These are phyloP conservation scores for Penicillium paradoxum DNA, from an alignment of 495 filamentous ascomycete genomes.

Conservation along the genomic window DNA sequence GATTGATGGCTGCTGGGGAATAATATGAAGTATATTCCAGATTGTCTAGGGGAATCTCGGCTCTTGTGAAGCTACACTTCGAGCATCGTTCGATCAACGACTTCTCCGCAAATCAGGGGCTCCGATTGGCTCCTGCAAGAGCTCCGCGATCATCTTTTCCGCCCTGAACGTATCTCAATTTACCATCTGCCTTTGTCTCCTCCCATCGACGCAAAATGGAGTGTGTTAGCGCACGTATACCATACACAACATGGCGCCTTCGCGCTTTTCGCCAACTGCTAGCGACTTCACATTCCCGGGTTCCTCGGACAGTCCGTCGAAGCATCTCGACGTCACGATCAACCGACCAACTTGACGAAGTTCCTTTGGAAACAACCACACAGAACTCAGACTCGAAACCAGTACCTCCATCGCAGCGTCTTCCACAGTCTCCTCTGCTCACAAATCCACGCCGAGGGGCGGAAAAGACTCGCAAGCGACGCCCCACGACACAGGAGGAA, in stretches of 20 bases:
- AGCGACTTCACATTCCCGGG: not conserved
- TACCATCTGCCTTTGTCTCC: not conserved
- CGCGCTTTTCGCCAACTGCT: slow-evolving; percentile 27
- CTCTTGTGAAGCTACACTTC: not conserved
- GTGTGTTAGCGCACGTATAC: slow-evolving; percentile 18
- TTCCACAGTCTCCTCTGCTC: slow-evolving; percentile 39
- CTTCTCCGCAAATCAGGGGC: slow-evolving; percentile 18
- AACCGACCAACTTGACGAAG: slow-evolving; percentile 2
- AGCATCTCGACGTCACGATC: slow-evolving; percentile 10
- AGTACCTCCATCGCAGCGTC: slow-evolving; percentile 30
- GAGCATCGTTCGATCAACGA: not conserved
- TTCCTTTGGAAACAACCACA: not conserved
- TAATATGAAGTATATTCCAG: too few species aligned
- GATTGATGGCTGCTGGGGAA: too few species aligned
- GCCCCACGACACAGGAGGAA: slow-evolving; percentile 40
- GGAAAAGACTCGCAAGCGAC: slow-evolving; percentile 22
- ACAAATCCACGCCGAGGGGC: slow-evolving; percentile 16
- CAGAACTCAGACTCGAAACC: not conserved
- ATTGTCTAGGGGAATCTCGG: not conserved
- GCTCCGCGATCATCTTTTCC: slow-evolving; percentile 7
- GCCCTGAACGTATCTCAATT: slow-evolving; percentile 3
- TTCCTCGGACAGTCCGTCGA: not conserved
- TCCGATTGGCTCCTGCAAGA: slow-evolving; percentile 17
- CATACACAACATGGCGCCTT: slow-evolving; percentile 36
- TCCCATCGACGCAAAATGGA: slow-evolving; percentile 21